These are phyloP conservation scores for Mycena sp. DNA, from an alignment of 1,284 basidiomycete genomes.

Conservation along the genomic window DNA sequence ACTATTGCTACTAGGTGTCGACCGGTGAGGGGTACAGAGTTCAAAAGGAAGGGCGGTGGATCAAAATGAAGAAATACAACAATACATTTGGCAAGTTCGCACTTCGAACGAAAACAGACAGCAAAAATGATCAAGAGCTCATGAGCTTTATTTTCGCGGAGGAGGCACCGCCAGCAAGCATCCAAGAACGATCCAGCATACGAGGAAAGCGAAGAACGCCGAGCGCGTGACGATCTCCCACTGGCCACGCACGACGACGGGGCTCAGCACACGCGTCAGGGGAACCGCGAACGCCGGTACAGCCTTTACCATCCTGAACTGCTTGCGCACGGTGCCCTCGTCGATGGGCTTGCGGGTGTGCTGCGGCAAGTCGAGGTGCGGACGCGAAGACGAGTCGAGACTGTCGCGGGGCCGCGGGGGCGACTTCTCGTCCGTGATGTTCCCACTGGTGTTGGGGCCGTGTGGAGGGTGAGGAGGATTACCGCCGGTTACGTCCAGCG, in stretches of 20 bases:
- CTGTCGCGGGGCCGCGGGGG: conserved; percentile 5
- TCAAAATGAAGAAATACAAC: background rate
- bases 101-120: background rate
- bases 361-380: conserved; percentile 13
- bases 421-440: conserved; percentile 7
- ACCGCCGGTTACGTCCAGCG: conserved; percentile 1
- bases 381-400: conserved; percentile 16
- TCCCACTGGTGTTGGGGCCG: background rate
- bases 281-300: conserved; percentile 78
- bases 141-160: background rate
- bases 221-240: conserved; percentile 74
- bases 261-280: conserved; percentile 72
- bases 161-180: conserved; percentile 27
- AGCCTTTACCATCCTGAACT: conserved; percentile 58
- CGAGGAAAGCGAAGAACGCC: conserved; percentile 43
- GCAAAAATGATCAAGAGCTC: background rate
- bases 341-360: conserved; percentile 19
- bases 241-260: conserved; percentile 76
- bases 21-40: background rate
- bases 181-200: conserved; percentile 49
- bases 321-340: conserved; percentile 42
- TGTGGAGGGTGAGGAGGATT: background rate
- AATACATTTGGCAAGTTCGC: background rate
- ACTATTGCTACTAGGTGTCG: no score
- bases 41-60: background rate